Evolutionary conservation across 2,329 filamentous ascomycete species (phyloP), one percentile per base, ranked within the genome.

Genomic region (Zasmidium cellare): DNA sequence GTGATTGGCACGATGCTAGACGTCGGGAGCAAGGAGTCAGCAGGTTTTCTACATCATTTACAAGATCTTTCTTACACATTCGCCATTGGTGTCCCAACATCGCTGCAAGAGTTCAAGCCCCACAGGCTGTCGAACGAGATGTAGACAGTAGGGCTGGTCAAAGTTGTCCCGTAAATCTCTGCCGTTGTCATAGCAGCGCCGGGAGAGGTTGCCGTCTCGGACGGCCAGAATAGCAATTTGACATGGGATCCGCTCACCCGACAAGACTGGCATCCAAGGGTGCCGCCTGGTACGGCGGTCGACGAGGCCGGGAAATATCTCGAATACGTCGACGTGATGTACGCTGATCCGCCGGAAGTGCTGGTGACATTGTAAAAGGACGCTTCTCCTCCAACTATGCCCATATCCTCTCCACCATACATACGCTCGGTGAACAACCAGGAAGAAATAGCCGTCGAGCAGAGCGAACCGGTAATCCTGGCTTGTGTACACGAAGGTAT

Each of bases 121-220:
- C 57, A 59, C 11, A 67, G 48, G 1, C 44, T 38, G 14, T 59
- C 58, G 56, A 61, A 67, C 16, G 62, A 65, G 14, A 67, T 64
- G 55, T 67, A 67, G 12, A 66, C 56, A 5, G 64, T 66, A 1
- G 65, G 65, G 7, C 60, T 66, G 0, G 62, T 65, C 19, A 67
- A 56, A 1, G 62, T 63, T 3, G 53, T 57, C 14, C 57, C 56
- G 5, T 57, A 38, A 11, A n/a, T n/a, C n/a, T n/a, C n/a, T n/a
- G 59, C 46, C 9, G 59, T 49, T 12, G 53, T 51, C 6, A 59
- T 64, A 12, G 56, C 47, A 9, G 58, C 51, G 19, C 56, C 53
- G n/a, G 52, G 19, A 14, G 44, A 19, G 9, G 45, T 58, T 7
- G 56, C 53, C 3, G 56, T 58, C 9, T 45, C 49, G 5, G 60